A percentile compares a stretch with the other conserved stretches of the same genome.
Evolutionary conservation across 2,329 filamentous ascomycete genomes (phyloP).

Genomic region (Hymenoscyphus scutula): DNA sequence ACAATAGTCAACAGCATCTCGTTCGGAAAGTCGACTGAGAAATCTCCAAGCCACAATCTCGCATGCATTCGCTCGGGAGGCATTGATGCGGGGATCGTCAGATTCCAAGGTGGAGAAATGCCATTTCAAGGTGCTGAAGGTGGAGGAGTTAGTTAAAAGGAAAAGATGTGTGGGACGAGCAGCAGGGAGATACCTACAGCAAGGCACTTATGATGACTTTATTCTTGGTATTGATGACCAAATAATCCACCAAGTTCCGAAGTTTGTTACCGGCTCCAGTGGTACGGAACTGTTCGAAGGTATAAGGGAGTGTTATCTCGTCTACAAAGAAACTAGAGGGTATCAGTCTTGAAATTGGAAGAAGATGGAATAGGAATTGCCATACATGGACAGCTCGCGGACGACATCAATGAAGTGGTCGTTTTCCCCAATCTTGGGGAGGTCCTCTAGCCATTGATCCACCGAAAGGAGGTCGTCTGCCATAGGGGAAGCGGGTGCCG

Average conservation of each 20-base stretch:
- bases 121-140: constrained; percentile 68
- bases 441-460: constrained; percentile 19
- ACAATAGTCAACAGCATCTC: constrained; percentile 71
- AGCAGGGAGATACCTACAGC: constrained; percentile 51
- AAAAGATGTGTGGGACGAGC: neutral
- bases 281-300: constrained; percentile 71
- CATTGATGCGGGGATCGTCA: constrained; percentile 61
- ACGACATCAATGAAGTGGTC: constrained; percentile 63
- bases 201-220: constrained; percentile 70
- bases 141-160: constrained; percentile 3
- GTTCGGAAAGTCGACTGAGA: constrained; percentile 66
- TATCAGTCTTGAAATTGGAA: constrained; percentile 12
- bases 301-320: constrained; percentile 61
- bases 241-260: constrained; percentile 59
- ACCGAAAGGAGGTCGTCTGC: constrained; percentile 5
- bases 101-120: constrained; percentile 64
- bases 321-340: constrained; percentile 58
- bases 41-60: constrained; percentile 82
- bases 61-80: constrained; percentile 69
- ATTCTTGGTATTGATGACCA: constrained; percentile 62
- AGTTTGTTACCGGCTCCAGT: constrained; percentile 60
- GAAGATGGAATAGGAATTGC: neutral
- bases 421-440: constrained; percentile 55
- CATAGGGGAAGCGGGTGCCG: neutral
- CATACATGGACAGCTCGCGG: constrained; percentile 51